Conservation (phyloP, 2,329 filamentous ascomycete genomes). For the Pyricularia pennisetigena region DNA sequence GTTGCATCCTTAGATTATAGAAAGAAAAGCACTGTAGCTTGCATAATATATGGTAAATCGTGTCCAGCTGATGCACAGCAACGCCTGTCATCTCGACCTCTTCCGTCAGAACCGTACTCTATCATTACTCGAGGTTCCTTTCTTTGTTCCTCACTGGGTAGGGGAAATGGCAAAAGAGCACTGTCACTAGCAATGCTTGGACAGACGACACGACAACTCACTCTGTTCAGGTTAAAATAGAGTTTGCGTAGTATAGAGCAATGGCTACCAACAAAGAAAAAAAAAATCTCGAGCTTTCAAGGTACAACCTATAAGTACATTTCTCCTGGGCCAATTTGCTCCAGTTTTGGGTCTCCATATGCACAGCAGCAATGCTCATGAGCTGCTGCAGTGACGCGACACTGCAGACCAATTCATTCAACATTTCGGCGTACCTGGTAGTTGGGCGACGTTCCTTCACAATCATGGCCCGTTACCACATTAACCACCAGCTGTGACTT, state of each 20-base stretch:
- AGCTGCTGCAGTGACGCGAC: neutral
- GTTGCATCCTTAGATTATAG: neutral
- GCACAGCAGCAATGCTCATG: neutral
- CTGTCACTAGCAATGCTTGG: neutral
- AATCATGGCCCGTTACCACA: neutral
- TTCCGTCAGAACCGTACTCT: too few species aligned
- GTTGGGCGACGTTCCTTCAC: neutral
- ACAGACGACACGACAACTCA: neutral
- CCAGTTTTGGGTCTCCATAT: neutral
- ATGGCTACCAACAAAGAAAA: neutral
- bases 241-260: neutral
- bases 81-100: neutral
- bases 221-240: neutral
- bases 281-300: neutral
- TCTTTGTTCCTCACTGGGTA: neutral
- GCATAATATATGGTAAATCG: neutral
- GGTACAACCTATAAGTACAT: neutral
- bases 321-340: neutral
- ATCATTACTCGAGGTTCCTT: neutral
- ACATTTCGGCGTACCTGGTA: neutral
- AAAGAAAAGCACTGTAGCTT: neutral
- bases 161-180: too few species aligned
- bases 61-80: neutral
- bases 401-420: neutral
- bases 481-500: neutral